A percentile compares a stretch with the other conserved stretches of the same genome.
These are phyloP conservation scores for Verticillium nubilum DNA, from an alignment of 2,329 filamentous ascomycete species.

Conservation along the genomic window DNA sequence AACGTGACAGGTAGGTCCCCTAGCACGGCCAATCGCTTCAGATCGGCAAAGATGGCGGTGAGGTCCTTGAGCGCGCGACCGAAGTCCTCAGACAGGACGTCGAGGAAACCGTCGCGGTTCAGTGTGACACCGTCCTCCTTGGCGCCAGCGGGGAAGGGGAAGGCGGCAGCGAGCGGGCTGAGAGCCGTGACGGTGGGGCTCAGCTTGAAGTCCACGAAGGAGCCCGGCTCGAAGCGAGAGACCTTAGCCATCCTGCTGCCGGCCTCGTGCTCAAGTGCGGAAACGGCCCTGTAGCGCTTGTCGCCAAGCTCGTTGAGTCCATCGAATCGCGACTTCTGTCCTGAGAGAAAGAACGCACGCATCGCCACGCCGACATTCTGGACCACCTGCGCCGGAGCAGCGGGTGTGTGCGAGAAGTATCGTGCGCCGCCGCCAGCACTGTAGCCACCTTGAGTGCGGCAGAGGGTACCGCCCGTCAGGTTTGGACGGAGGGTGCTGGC, in stretches of 20 bases:
- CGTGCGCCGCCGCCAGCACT: constrained; percentile 66
- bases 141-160: constrained; percentile 42
- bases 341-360: constrained; percentile 86
- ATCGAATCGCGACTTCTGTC: constrained; percentile 82
- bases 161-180: constrained; percentile 58
- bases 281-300: constrained; percentile 75
- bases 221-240: constrained; percentile 58
- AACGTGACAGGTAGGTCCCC: constrained; percentile 81
- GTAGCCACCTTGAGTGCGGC: constrained; percentile 88
- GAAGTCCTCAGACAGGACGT: constrained; percentile 83
- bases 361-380: constrained; percentile 94
- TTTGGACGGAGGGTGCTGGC: constrained; percentile 86
- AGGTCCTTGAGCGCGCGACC: constrained; percentile 80
- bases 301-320: constrained; percentile 69
- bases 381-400: constrained; percentile 81
- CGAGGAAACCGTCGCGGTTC: constrained; percentile 77
- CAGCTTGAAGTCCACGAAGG: constrained; percentile 82
- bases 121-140: constrained; percentile 41
- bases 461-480: constrained; percentile 79
- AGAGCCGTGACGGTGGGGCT: constrained; percentile 88
- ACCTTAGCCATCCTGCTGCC: constrained; percentile 59
- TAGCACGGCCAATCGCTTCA: constrained; percentile 68
- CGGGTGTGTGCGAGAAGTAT: constrained; percentile 86
- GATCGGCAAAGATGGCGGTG: constrained; percentile 70
- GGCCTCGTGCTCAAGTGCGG: constrained; percentile 66